Evolutionary conservation across 306 rosid species (phyloP), one percentile per base, ranked within the genome.

Genomic region (Pyrus bretschneideri): DNA sequence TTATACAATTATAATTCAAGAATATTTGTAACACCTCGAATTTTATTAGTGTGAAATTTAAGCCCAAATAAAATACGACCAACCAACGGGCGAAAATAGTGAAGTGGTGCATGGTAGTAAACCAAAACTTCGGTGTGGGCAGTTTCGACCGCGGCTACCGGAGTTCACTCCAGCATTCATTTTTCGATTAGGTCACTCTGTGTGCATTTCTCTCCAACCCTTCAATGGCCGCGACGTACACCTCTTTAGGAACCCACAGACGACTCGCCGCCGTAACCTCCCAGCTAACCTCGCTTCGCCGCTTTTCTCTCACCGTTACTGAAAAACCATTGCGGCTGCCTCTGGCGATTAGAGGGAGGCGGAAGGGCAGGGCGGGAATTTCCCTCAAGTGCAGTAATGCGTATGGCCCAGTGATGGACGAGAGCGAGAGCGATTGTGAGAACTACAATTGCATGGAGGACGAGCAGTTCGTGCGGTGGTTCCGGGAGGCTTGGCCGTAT

Each of bases 401-500:
- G 46, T 71, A 81, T 12, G 75, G 67, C 46, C 70, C 38, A 8
- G 70, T 45, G 70, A 42, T 68, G 76, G 78, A 45, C 82, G 75
- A 51, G 77, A 76, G 78, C 22, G 88, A 78, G 18, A 82, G 60
- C 69, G 79, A 40, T 46, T 89, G 81, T 35, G 89, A 87, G 57
- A 81, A 78, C 79, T 84, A 78, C 72, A 83, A 85, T 65, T 58
- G 91, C 1, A 73, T 72, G 70, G 96, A 91, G 80, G 99, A 92
- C 76, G 87, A 89, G 87, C 92, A 82, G 80, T 92, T 92, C 84
- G 97, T 95, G 81, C 85, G 86, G 67, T 95, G 96, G 86, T 89
- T 95, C 63, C 91, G 97, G 3, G 98, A 92, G 83, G 97, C 97
- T 2, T 90, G 97, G 97, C 97, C 99, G 23, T 95, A 95, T 74